Evolutionary conservation across 1,284 basidiomycete species (phyloP).

Genomic region (Ganoderma lucidum): DNA sequence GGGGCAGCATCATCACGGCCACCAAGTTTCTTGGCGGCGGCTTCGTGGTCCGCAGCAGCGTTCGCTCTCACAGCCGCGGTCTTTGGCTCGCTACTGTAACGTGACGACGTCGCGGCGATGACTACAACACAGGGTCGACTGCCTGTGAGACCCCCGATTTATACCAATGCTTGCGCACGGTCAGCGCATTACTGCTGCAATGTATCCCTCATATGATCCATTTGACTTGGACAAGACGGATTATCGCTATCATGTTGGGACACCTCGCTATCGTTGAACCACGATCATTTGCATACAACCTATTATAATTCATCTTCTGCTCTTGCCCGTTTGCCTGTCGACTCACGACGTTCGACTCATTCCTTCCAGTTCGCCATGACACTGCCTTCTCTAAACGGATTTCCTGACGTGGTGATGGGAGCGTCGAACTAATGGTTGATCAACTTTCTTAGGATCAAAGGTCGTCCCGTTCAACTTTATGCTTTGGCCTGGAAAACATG

Average conservation of each 20-base stretch:
- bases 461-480: too few relatives aligned
- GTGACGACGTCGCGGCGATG: neutral
- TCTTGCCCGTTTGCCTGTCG: neutral
- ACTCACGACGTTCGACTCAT: neutral
- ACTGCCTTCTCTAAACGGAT: too few relatives aligned
- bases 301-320: neutral
- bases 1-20: slow-evolving; percentile 19
- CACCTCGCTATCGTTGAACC: slow-evolving; percentile 7
- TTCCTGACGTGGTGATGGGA: too few relatives aligned
- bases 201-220: neutral
- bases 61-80: slow-evolving; percentile 14
- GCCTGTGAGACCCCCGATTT: neutral
- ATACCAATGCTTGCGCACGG: slow-evolving; percentile 4
- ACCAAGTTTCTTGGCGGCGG: slow-evolving; percentile 9
- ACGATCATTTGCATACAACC: neutral
- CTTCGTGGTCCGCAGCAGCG: slow-evolving; percentile 18
- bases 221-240: slow-evolving; percentile 7
- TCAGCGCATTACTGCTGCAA: slow-evolving; percentile 1
- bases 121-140: neutral
- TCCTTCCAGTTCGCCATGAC: neutral
- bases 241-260: slow-evolving; percentile 11
- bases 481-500: too few relatives aligned
- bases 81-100: slow-evolving; percentile 20
- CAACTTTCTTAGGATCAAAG: too few relatives aligned
- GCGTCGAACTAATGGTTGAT: too few relatives aligned